Base-by-base conservation (phyloP, 164 flowering plant genomes). In the Protea cynaroides region DNA sequence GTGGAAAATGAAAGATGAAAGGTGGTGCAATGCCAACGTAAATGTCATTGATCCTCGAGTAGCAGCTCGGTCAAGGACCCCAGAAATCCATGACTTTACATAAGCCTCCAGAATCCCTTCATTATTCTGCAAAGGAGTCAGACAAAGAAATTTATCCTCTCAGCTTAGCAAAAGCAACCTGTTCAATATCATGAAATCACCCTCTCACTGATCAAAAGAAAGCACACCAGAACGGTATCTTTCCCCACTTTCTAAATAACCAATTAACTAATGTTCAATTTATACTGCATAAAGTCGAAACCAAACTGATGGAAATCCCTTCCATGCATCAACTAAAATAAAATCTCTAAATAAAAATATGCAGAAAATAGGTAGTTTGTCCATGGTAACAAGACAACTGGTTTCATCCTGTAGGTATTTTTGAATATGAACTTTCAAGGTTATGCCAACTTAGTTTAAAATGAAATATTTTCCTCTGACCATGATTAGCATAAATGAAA, bases 11-110 rank as follows among this genome's bases (percentile, higher is more conserved):
- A 84, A 86, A 37, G 82, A 80, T n/a, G 88, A 86, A 37, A 91
- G 82, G 69, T 94, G 96, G 74, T 94, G 99, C 74, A 91, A 55
- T 37, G 72, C 93, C 73, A 91, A 60, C 1, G 80, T 69, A 67
- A 75, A 91, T 57, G 92, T 65, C 23, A 83, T 37, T 49, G 96
- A 86, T 63, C 76, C 72, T 65, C 95, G 79, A 56, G 50, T 59
- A 40, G 79, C 83, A 73, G 99, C 93, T 79, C 69, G 84, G 73
- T 94, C 97, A n/a, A 91, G 92, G 25, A 78, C 79, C 63, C 95
- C 96, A 66, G 95, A 79, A 56, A 74, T 74, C 97, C 97, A 94
- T n/a, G 96, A 84, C 73, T 89, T 90, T 25, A 73, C 81, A 76
- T 86, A 94, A 53, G 95, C 95, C 69, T 88, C 95, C 76, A 94